Base-by-base conservation (phyloP, 2,329 filamentous ascomycete genomes). In the Colletotrichum sp. region DNA sequence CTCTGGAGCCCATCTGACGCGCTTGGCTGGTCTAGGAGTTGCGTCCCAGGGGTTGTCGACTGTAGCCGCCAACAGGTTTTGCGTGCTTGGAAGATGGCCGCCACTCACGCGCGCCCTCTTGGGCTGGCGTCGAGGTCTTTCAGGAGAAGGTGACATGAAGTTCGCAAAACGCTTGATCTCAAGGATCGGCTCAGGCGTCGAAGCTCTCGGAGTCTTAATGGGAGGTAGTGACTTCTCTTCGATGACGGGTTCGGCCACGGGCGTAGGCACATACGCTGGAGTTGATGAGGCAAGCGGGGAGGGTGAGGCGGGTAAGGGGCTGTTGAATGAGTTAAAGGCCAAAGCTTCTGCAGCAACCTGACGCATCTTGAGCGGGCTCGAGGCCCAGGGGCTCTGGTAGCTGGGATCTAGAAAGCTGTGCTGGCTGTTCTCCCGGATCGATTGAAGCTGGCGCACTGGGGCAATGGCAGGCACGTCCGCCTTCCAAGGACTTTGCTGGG, bases 161-260 rank as follows among this genome's bases (percentile, higher is more conserved):
- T 87, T 86, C 2, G 88, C 85, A 79, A 91, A 91, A 1, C 89
- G 86, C 76, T 88, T 89, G 78, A 90, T 84, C 0, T 87, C 87
- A 34, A 90, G 83, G 6, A 86, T 86, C 16, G 87, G 85, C 66
- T 90, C 87, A 8, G 88, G 86, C 1, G 87, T 88, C 3, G 83
- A 82, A 36, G 84, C 78, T 73, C 81, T 78, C 27, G 82, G 79
- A 22, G 77, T 80, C 34, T 79, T 78, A 3, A 80, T 28, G 9
- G 18, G 22, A 28, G 39, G 80, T 6, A 78, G 80, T n/a, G 81
- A 81, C 39, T 83, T 79, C 36, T 22, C 28, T 22, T 39, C 28
- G 3, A 69, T 81, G 73, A 30, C 71, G 62, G 64, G 79, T 58
- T 58, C 36, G 43, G 16, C 43, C 25, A 61, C 56, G 18, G 60